Evolutionary conservation across 257 asterid genomes (phyloP), one percentile per base, ranked within the genome.

Genomic region (Ilex aquifolium): DNA sequence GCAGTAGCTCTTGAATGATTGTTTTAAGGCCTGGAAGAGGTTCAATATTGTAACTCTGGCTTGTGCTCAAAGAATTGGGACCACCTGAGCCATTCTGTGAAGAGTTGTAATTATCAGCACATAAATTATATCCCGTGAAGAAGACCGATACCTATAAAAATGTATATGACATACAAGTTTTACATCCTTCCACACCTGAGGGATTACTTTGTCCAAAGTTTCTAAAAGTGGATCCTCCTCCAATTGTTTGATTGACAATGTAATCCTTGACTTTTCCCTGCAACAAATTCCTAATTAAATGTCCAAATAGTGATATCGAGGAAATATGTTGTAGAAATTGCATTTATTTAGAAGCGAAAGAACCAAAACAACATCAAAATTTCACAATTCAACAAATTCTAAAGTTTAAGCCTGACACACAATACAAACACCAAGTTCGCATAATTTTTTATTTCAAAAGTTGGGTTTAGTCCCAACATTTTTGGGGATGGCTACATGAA

Each of bases 191-290:
- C 76, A 55, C 64, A 89, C 98, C 97, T 87, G 95, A 66, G 95
- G 95, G 67, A 92, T 92, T 63, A 85, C 99, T 80, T 85, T 85
- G 79, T 89, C 99, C 71, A 92, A 71, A 31, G 99, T 92, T 80
- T 89, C 97, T 40, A 89, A 65, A 53, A 89, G 81, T 46, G 99
- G 99, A 74, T 92, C 99, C 79, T 89, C 97, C 78, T 87, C 95
- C 68, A 92, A 70, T 72, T 92, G 99, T 70, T 85, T 92, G 69
- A 92, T 83, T 44, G 99, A 92, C 84, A 92, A 69, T 31, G 89
- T 79, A 70, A 87, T 69, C 76, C 96, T 77, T 39, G 87, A 76
- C 77, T 85, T 92, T 67, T 59, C 87, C 75, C 97, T 90, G 83
- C 61, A 66, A 58, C 65, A 65, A 59, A 55, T 49, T 56, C 32